Evolutionary conservation across 1,284 basidiomycete species (phyloP), one percentile per base, ranked within the genome.

Genomic region (Stygiomarasmius scandens): DNA sequence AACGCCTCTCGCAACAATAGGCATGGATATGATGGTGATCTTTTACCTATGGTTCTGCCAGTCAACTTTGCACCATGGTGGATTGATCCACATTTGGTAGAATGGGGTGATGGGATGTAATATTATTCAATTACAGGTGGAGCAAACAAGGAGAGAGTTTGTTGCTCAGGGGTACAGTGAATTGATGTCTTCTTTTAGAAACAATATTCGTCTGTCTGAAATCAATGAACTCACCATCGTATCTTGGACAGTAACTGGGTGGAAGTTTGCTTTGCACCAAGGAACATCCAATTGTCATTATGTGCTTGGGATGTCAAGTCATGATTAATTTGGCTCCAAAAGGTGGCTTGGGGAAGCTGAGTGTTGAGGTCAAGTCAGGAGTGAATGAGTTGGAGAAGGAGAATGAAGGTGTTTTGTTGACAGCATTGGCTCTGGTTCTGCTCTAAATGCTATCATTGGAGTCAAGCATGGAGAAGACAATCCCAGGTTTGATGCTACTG

Each of bases 101-200:
- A 56, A 25, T 77, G 72, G 70, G 58, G 63, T 3, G 71, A 74
- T 58, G 74, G 71, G 20, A 76, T 71, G 68, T 32, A 81, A 81
- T 60, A 45, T 64, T 11, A 48, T 58, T 2, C 19, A 44, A 12
- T 57, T 78, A 32, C 79, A 81, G 60, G 62, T 52, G 22, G 66
- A 68, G 14, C 70, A 77, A 11, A 68, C 68, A 6, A 54, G 47
- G 16, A 59, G 78, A 10, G 20, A 49, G 14, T 51, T 53, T n/a
- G 12, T 56, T 10, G 49, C 32, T 9, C 20, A 34, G 16, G 20
- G 14, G 6, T 59, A 59, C 23, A 54, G 58, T 20, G 58, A 59
- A n/a, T n/a, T 49, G 8, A 24, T 23, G 2, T 4, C 14, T 19
- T 10, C 20, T 5, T 8, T n/a, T n/a, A 14, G 27, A 6, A 10